These are phyloP conservation scores for Areca catechu DNA, from an alignment of 176 grass and related monocot genomes.

Conservation along the genomic window DNA sequence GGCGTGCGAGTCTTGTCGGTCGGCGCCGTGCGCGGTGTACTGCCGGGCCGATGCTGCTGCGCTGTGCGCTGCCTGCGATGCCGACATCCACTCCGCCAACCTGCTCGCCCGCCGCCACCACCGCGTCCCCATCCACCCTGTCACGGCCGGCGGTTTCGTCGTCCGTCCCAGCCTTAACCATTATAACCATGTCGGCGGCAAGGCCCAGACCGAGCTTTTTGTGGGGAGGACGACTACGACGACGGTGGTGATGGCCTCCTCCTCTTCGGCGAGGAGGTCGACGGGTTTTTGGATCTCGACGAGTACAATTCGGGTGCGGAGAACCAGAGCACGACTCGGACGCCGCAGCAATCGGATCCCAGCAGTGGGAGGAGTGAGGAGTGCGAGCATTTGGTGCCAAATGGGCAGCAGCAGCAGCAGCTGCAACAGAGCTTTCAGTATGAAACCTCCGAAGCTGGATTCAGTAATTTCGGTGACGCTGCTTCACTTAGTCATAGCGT, in stretches of 20 bases:
- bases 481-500: constrained; percentile 1
- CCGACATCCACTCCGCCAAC: constrained; percentile 86
- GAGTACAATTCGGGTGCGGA: constrained; percentile 7
- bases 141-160: not conserved
- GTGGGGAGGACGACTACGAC: not conserved
- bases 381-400: constrained; percentile 1
- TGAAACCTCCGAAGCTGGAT: not conserved
- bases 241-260: constrained; percentile 3
- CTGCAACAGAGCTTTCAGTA: not conserved
- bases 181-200: not conserved
- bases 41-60: constrained; percentile 73
- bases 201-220: not conserved
- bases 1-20: constrained; percentile 34
- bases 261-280: not conserved
- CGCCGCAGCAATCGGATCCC: not conserved
- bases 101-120: constrained; percentile 75
- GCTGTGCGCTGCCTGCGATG: constrained; percentile 76
- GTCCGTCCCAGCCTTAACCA: constrained; percentile 9
- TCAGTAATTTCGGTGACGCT: not conserved
- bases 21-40: constrained; percentile 51
- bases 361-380: not conserved
- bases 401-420: constrained; percentile 1
- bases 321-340: not conserved
- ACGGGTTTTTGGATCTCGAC: constrained; percentile 11
- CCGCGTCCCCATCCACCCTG: constrained; percentile 39